Conservation (phyloP, 441 rosid genomes). For the Metrosideros polymorpha region DNA sequence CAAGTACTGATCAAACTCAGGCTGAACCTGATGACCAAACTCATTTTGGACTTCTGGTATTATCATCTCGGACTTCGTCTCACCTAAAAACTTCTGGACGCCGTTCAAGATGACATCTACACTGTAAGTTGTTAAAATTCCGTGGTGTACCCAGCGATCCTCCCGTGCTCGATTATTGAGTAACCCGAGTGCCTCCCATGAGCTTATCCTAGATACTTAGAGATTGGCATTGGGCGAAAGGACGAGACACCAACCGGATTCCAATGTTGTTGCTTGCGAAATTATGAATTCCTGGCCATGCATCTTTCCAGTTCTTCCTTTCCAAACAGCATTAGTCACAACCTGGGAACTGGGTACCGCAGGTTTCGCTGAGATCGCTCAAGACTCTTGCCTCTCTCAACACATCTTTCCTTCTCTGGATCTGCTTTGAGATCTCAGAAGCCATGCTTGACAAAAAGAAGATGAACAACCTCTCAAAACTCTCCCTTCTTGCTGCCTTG, state of each 20-base stretch:
- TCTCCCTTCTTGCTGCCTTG: too few species aligned
- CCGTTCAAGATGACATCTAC: too few species aligned
- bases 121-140: conserved; percentile 55
- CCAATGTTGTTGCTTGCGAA: conserved; percentile 88
- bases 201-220: conserved; percentile 66
- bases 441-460: conserved; percentile 36
- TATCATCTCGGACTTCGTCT: conserved; percentile 69
- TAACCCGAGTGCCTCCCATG: conserved; percentile 45
- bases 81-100: conserved; percentile 57
- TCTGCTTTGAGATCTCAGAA: conserved; percentile 46
- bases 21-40: conserved; percentile 74
- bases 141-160: conserved; percentile 68
- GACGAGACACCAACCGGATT: conserved; percentile 44
- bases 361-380: conserved; percentile 21
- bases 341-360: conserved; percentile 48
- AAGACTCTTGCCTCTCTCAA: conserved; percentile 43
- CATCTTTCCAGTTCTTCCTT: conserved; percentile 75
- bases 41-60: conserved; percentile 77
- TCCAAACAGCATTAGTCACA: conserved; percentile 48
- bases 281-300: conserved; percentile 91
- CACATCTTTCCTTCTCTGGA: conserved; percentile 36
- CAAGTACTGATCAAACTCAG: conserved; percentile 57
- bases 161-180: conserved; percentile 61
- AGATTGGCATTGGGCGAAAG: conserved; percentile 83
- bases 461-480: too few species aligned